These are phyloP conservation scores for Aspergillus viridinutans DNA, from an alignment of 2,329 filamentous ascomycete genomes.

Conservation along the genomic window DNA sequence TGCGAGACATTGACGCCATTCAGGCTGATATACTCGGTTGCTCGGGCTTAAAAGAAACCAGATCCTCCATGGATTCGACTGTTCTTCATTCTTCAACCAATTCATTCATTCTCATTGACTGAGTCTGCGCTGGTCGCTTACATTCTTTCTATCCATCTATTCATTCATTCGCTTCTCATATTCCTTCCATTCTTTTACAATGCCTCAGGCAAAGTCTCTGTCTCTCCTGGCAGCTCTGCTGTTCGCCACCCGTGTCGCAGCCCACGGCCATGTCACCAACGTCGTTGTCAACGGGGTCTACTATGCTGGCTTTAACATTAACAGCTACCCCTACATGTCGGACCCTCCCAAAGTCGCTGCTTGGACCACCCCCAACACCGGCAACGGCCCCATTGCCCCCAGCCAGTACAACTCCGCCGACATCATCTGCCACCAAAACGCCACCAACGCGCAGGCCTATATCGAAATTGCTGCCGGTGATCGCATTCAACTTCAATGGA, in stretches of 20 bases:
- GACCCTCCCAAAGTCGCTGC: constrained; percentile 43
- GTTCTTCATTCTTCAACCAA: too few species aligned
- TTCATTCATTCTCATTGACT: too few species aligned
- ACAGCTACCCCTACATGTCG: constrained; percentile 24
- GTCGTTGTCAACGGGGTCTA: constrained; percentile 17
- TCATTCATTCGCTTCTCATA: neutral
- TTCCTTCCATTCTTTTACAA: neutral
- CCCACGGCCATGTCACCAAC: constrained; percentile 3
- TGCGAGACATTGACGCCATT: too few species aligned
- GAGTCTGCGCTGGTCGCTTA: too few species aligned
- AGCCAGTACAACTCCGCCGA: constrained; percentile 39
- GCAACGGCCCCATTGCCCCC: constrained; percentile 50
- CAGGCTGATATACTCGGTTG: too few species aligned
- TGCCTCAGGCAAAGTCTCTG: neutral
- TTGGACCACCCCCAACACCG: constrained; percentile 50
- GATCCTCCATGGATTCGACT: too few species aligned
- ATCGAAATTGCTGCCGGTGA: constrained; percentile 56
- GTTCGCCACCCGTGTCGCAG: neutral
- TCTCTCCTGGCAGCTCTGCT: neutral
- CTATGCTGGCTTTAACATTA: constrained; percentile 25
- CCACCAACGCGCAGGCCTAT: constrained; percentile 45
- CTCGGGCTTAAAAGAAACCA: too few species aligned
- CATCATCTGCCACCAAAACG: constrained; percentile 58
- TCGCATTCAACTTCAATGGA: constrained; percentile 56
- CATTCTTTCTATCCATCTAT: too few species aligned